These are phyloP conservation scores for Guadua angustifolia DNA, from an alignment of 176 grass and related monocot genomes.

Conservation along the genomic window DNA sequence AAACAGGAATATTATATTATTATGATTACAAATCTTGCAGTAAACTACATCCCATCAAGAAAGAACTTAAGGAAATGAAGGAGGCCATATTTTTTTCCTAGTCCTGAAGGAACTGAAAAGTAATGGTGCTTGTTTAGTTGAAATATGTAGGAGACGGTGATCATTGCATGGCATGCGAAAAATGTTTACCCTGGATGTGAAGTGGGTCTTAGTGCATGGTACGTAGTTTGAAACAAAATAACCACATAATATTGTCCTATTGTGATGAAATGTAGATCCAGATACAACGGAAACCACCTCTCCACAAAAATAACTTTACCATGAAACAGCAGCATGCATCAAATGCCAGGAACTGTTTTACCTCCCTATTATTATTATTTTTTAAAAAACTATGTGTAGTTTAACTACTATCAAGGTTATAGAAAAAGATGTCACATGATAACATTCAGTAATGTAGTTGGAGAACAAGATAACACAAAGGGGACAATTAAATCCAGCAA, in stretches of 20 bases:
- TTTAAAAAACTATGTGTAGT: not conserved
- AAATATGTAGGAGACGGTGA: not conserved
- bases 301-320: not conserved
- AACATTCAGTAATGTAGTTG: slow-evolving; percentile 4
- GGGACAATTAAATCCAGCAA: not conserved
- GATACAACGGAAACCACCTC: not conserved
- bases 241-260: not conserved
- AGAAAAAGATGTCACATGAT: not conserved
- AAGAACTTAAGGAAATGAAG: not conserved
- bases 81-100: not conserved
- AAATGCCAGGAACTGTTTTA: not conserved
- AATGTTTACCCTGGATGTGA: not conserved
- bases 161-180: not conserved
- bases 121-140: not conserved
- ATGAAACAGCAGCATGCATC: not conserved
- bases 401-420: not conserved
- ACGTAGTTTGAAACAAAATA: not conserved
- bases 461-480: not conserved
- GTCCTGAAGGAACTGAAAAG: not conserved
- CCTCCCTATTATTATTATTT: too few relatives aligned
- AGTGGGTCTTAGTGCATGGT: not conserved
- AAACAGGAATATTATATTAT: not conserved
- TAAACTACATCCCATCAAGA: not conserved
- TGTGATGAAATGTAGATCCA: not conserved
- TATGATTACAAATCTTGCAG: not conserved